Conservation (phyloP, 1,284 basidiomycete genomes). For the Leucoagaricus sp. region DNA sequence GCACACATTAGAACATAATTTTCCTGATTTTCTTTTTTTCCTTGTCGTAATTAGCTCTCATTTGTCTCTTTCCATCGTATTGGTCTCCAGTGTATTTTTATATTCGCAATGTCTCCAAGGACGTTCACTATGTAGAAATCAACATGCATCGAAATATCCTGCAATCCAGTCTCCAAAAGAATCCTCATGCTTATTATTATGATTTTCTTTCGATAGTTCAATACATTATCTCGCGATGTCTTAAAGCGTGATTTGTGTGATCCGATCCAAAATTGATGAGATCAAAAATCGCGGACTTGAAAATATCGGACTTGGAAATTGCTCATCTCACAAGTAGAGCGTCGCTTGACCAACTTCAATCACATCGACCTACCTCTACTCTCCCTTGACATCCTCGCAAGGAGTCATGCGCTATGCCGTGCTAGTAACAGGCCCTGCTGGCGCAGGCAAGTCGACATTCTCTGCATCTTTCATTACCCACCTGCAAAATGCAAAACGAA, state of each 20-base stretch:
- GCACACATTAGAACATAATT: conserved; percentile 3
- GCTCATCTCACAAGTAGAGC: background rate
- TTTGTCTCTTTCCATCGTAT: background rate
- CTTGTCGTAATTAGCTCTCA: background rate
- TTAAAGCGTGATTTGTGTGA: background rate
- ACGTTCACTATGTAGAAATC: background rate
- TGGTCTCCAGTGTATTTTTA: conserved; percentile 1
- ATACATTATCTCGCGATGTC: background rate
- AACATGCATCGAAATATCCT: background rate
- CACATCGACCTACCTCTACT: background rate
- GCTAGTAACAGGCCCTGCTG: conserved; percentile 89
- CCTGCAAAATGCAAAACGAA: conserved; percentile 80
- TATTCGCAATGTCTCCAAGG: background rate
- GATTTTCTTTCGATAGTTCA: background rate
- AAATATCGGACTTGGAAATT: too few species aligned
- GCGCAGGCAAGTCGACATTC: conserved; percentile 98
- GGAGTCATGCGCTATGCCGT: conserved; percentile 85
- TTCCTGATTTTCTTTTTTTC: background rate
- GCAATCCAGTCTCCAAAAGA: background rate
- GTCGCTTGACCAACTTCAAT: background rate
- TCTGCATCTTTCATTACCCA: conserved; percentile 90
- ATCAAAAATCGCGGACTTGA: background rate
- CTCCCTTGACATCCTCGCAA: background rate
- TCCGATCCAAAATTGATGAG: background rate
- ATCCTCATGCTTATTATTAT: background rate